Evolutionary conservation across 257 asterid species (phyloP), one percentile per base, ranked within the genome.

Genomic region (Ophiorrhiza pumila): DNA sequence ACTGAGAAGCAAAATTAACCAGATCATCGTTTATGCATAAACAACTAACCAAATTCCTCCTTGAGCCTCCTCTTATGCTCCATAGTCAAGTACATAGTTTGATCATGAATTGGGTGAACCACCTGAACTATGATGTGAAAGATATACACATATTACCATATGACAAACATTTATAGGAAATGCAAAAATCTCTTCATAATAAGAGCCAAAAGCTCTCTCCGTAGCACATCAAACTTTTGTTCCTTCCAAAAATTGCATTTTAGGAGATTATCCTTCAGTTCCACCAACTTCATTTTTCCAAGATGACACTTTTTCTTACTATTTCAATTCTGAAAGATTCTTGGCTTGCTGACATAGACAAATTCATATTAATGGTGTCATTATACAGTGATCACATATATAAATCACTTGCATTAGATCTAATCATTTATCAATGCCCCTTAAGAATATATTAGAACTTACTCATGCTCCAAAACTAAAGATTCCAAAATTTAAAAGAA

Each of bases 41-140:
- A 78, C 71, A 74, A 81, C 91, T 53, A 79, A 91, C 96, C 98
- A 77, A 83, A 86, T 78, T 93, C 98, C 81, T 87, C 92, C 80
- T 91, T 93, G 1, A 93, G 91, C 80, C 80, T 85, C 78, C 74
- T 80, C 78, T 89, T 93, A 81, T 93, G 98, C 80, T 89, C 93
- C 85, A 69, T 39, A 12, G 88, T 88, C 80, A 94, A 80, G 86
- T 94, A 94, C 78, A 94, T 78, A 41, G 96, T 74, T 81, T 87
- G 96, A 78, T 94, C 98, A 61, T 94, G 98, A 64, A 89, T 89
- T 29, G 98, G 96, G 79, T 91, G 97, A 75, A 87, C 81, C 60
- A 92, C 86, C 98, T 91, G 86, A 15, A 67, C 27, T 14, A 65
- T 49, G 42, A 69, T 7, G 70, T 66, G 27, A 62, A 25, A 55